Conservation (phyloP, 805 yeast species). For the Saccharomycopsis fibuligera region DNA sequence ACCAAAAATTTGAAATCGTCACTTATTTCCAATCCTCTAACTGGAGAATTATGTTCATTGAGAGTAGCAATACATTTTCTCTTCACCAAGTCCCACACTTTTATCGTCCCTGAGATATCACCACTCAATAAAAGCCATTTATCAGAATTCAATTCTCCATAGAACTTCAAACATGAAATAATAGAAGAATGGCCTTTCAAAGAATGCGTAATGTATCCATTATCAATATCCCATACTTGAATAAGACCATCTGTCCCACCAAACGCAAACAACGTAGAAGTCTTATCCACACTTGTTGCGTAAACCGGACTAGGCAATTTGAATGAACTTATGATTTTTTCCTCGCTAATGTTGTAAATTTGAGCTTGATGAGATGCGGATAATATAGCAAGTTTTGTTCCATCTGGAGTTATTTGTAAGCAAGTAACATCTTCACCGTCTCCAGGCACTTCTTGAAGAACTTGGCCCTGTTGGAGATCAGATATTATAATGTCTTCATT, state of each 20-base stretch:
- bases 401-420: conserved; percentile 72
- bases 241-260: conserved; percentile 95
- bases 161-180: conserved; percentile 34
- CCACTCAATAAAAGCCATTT: conserved; percentile 79
- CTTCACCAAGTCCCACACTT: conserved; percentile 61
- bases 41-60: conserved; percentile 76
- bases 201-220: conserved; percentile 82
- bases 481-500: conserved; percentile 72
- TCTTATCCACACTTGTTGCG: conserved; percentile 66
- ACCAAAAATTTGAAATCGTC: conserved; percentile 48
- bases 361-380: conserved; percentile 81
- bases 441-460: conserved; percentile 62
- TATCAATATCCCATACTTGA: conserved; percentile 86
- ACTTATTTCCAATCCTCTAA: conserved; percentile 72
- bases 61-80: conserved; percentile 60
- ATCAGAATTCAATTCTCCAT: conserved; percentile 59
- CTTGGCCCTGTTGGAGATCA: conserved; percentile 50
- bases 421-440: conserved; percentile 77
- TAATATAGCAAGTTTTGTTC: conserved; percentile 57
- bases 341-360: conserved; percentile 40
- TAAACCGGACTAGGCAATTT: conserved; percentile 76
- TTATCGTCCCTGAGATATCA: conserved; percentile 48
- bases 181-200: conserved; percentile 78
- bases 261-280: conserved; percentile 81
- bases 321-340: conserved; percentile 41